phyloP scores from a whole-genome alignment of 2,329 filamentous ascomycete genomes.

The Orbilia brochopaga region DNA sequence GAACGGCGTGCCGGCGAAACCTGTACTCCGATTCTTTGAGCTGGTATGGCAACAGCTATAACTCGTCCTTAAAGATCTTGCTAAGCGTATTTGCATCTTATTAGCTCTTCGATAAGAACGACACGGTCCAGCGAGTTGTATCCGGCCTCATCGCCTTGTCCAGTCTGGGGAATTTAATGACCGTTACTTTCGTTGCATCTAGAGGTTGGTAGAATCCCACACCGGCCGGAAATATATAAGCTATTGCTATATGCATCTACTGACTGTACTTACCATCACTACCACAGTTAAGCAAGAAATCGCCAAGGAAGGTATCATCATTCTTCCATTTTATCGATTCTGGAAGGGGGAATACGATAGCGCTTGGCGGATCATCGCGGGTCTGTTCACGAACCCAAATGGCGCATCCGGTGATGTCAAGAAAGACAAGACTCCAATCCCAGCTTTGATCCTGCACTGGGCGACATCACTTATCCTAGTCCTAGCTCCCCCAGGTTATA shows the following conservation, averaged over 20 bases:
- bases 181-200: constrained; percentile 65
- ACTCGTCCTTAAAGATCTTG: too few relatives aligned
- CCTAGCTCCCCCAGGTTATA: constrained; percentile 54
- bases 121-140: constrained; percentile 57
- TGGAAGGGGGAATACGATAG: constrained; percentile 58
- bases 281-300: constrained; percentile 70
- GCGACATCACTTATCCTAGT: constrained; percentile 57
- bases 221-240: too few relatives aligned
- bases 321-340: constrained; percentile 63
- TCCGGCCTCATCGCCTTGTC: constrained; percentile 64
- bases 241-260: too few relatives aligned
- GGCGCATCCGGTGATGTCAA: constrained; percentile 26
- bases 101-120: constrained; percentile 42
- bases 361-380: constrained; percentile 54
- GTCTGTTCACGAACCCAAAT: constrained; percentile 53
- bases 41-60: not conserved
- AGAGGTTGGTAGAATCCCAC: too few relatives aligned
- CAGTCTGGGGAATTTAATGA: constrained; percentile 65
- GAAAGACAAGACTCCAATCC: constrained; percentile 58
- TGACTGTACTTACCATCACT: too few relatives aligned
- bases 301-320: constrained; percentile 63
- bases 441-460: constrained; percentile 59
- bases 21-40: constrained; percentile 17
- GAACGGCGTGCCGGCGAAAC: constrained; percentile 22
- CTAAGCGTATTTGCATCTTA: not conserved